Evolutionary conservation across 176 grass and related monocot species (phyloP).

Genomic region (Calamus simplicifolius): DNA sequence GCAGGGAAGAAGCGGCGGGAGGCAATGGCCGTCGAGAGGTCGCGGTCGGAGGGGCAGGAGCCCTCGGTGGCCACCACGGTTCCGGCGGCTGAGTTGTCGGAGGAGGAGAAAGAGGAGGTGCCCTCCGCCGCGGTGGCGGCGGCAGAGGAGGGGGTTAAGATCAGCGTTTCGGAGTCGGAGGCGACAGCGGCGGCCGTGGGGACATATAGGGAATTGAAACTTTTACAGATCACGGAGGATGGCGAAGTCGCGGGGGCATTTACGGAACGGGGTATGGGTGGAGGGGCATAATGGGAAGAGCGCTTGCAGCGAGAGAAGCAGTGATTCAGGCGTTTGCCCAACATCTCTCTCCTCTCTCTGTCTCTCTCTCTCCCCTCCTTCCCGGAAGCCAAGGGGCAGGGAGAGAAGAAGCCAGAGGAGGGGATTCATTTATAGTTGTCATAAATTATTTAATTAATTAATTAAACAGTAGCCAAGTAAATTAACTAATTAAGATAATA

Average conservation of each 20-base stretch:
- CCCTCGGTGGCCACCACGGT: not conserved
- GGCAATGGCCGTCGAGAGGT: slow-evolving; percentile 82
- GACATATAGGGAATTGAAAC: slow-evolving; percentile 30
- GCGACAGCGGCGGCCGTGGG: not conserved
- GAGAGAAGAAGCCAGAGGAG: slow-evolving; percentile 14
- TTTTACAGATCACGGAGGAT: slow-evolving; percentile 27
- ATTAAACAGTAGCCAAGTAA: too few relatives aligned
- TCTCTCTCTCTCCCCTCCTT: slow-evolving; percentile 2
- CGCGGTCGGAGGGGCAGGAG: slow-evolving; percentile 12
- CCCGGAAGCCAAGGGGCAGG: slow-evolving; percentile 14
- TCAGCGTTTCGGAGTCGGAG: slow-evolving; percentile 9
- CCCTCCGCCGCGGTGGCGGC: not conserved
- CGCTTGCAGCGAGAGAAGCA: slow-evolving; percentile 71
- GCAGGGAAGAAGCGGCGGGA: slow-evolving; percentile 82
- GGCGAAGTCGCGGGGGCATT: slow-evolving; percentile 7
- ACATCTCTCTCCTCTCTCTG: slow-evolving; percentile 26
- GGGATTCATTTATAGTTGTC: not conserved
- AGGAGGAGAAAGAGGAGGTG: slow-evolving; percentile 5
- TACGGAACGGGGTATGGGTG: not conserved
- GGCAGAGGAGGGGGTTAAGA: slow-evolving; percentile 16
- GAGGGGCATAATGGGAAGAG: slow-evolving; percentile 24
- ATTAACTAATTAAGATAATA: too few relatives aligned
- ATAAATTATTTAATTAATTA: too few relatives aligned
- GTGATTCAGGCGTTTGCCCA: slow-evolving; percentile 18
- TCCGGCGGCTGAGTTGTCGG: slow-evolving; percentile 12